Conservation (phyloP, 371 early-diverging fungal species). For the Actinomortierella wolfii region DNA sequence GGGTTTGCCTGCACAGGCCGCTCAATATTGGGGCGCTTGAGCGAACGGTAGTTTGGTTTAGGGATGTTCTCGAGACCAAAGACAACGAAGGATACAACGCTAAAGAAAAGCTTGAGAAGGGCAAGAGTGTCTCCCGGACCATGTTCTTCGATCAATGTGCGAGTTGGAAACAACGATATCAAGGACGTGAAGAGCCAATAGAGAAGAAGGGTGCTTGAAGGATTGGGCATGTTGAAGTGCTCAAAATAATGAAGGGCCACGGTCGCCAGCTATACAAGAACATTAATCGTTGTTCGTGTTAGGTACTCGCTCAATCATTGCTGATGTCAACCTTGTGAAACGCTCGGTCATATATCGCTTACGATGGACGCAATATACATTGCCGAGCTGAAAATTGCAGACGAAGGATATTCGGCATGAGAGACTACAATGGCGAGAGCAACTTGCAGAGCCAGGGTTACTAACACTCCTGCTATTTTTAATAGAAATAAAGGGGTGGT, state of each 20-base stretch:
- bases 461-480: slow-evolving; percentile 13
- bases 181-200: slow-evolving; percentile 69
- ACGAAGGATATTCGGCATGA: slow-evolving; percentile 13
- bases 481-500: neutral
- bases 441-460: slow-evolving; percentile 19
- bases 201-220: slow-evolving; percentile 70
- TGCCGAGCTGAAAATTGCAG: slow-evolving; percentile 23
- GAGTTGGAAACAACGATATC: slow-evolving; percentile 63
- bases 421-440: slow-evolving; percentile 11
- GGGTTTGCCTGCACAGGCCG: slow-evolving; percentile 41
- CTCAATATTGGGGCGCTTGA: slow-evolving; percentile 51
- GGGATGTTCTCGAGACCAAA: slow-evolving; percentile 71
- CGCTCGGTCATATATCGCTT: slow-evolving; percentile 2
- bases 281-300: neutral
- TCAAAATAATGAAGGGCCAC: slow-evolving; percentile 67
- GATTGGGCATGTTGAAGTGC: slow-evolving; percentile 64
- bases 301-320: too few relatives aligned
- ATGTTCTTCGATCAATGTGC: slow-evolving; percentile 44
- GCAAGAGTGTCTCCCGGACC: slow-evolving; percentile 46
- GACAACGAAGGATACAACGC: slow-evolving; percentile 53
- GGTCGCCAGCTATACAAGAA: slow-evolving; percentile 51
- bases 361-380: slow-evolving; percentile 20
- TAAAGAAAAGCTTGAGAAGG: slow-evolving; percentile 49
- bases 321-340: neutral
- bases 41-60: slow-evolving; percentile 54